Evolutionary conservation across 495 filamentous ascomycete genomes (phyloP).

Genomic region (Talaromyces adpressus): DNA sequence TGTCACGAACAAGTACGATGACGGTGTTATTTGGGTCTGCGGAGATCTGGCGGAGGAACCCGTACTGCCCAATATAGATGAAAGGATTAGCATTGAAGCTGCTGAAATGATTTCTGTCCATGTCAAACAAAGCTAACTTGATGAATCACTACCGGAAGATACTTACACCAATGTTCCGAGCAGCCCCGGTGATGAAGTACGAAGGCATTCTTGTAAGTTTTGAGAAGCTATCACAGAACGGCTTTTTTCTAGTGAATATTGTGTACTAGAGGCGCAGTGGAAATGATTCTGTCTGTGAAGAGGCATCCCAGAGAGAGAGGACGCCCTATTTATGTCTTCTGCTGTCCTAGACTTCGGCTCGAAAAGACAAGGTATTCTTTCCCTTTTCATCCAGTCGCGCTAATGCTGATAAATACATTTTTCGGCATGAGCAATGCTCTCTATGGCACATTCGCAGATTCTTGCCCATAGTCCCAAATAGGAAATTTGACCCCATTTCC

Average conservation of each 20-base stretch:
- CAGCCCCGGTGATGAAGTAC: constrained; percentile 31
- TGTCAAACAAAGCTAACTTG: neutral
- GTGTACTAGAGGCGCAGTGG: neutral
- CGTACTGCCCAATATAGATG: constrained; percentile 20
- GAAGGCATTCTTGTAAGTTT: constrained; percentile 19
- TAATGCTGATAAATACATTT: neutral
- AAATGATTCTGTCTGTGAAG: neutral
- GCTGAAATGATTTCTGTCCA: neutral
- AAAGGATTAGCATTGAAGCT: too few relatives aligned
- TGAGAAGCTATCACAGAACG: too few relatives aligned
- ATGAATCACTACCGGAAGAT: neutral
- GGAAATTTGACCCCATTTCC: neutral
- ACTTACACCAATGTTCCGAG: constrained; percentile 33
- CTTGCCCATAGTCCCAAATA: neutral
- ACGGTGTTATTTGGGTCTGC: constrained; percentile 28
- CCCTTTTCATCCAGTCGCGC: neutral
- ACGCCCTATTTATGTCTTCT: neutral
- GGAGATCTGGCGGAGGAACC: constrained; percentile 30
- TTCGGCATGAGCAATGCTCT: neutral
- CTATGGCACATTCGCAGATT: neutral
- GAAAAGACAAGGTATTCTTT: neutral
- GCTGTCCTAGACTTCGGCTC: neutral
- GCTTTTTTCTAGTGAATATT: too few relatives aligned
- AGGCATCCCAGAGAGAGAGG: neutral
- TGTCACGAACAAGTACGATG: constrained; percentile 38